These are phyloP conservation scores for Stemphylium lycopersici DNA, from an alignment of 2,329 filamentous ascomycete genomes.

Conservation along the genomic window DNA sequence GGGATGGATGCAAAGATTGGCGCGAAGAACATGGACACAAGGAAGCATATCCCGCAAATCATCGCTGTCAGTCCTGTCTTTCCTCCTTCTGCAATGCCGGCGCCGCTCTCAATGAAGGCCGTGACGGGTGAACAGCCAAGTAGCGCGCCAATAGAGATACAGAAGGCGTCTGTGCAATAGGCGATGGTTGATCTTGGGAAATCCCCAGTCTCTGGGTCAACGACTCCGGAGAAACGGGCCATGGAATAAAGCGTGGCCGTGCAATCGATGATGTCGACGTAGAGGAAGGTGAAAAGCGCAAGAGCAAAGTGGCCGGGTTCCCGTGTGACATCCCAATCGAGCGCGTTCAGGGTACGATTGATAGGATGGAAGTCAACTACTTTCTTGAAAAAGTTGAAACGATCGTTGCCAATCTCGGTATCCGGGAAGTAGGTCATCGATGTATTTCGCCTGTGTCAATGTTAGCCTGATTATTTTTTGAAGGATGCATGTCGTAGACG, in stretches of 20 bases:
- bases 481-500: slow-evolving; percentile 19
- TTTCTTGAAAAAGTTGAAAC: slow-evolving; percentile 84
- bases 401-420: slow-evolving; percentile 67
- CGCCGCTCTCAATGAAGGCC: slow-evolving; percentile 85
- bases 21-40: slow-evolving; percentile 86
- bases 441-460: slow-evolving; percentile 61
- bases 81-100: slow-evolving; percentile 86
- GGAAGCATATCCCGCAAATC: slow-evolving; percentile 79
- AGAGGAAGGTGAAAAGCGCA: slow-evolving; percentile 87
- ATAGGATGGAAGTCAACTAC: slow-evolving; percentile 84
- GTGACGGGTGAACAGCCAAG: slow-evolving; percentile 82
- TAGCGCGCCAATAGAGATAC: slow-evolving; percentile 80
- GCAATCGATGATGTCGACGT: slow-evolving; percentile 87
- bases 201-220: slow-evolving; percentile 81
- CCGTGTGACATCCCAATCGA: slow-evolving; percentile 72
- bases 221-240: slow-evolving; percentile 80
- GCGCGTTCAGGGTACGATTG: slow-evolving; percentile 68
- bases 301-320: slow-evolving; percentile 78
- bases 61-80: slow-evolving; percentile 83
- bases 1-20: slow-evolving; percentile 90
- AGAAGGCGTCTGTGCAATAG: slow-evolving; percentile 82
- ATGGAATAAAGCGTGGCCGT: slow-evolving; percentile 89
- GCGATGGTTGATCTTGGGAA: slow-evolving; percentile 85
- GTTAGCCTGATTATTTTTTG: slow-evolving; percentile 22
- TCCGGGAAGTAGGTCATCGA: slow-evolving; percentile 81